Conservation (phyloP, 2,329 filamentous ascomycete genomes). For the Chaetomiaceae sp. region DNA sequence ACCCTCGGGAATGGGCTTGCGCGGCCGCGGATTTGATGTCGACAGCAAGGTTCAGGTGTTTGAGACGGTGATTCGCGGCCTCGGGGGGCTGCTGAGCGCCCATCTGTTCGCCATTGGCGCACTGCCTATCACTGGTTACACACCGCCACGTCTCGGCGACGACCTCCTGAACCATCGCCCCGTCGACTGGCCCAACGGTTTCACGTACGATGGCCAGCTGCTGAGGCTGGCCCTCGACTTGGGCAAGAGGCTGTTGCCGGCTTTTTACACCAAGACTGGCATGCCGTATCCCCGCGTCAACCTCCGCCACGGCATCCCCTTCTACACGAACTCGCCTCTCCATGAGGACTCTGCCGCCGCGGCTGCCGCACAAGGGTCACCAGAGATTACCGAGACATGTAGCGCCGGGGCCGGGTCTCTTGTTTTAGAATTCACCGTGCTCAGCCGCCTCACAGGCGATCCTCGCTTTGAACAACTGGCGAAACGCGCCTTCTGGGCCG, state of each 20-base stretch:
- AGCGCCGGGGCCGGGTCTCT: constrained; percentile 95
- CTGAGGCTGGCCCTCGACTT: constrained; percentile 85
- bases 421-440: constrained; percentile 84
- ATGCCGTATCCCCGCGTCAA: constrained; percentile 95
- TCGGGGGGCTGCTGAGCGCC: constrained; percentile 85
- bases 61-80: constrained; percentile 90
- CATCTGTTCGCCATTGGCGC: constrained; percentile 91
- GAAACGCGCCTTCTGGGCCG: constrained; percentile 92
- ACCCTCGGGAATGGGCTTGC: constrained; percentile 61
- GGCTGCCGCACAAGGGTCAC: constrained; percentile 35
- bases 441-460: constrained; percentile 85
- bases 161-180: constrained; percentile 45
- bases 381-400: constrained; percentile 91
- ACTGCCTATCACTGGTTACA: constrained; percentile 77
- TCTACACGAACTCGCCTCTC: constrained; percentile 81
- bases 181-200: constrained; percentile 69
- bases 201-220: constrained; percentile 84
- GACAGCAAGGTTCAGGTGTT: constrained; percentile 99
- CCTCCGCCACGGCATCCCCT: constrained; percentile 82
- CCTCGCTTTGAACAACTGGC: constrained; percentile 81
- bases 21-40: constrained; percentile 80
- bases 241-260: constrained; percentile 76
- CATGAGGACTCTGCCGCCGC: constrained; percentile 48
- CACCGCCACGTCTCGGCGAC: constrained; percentile 41
- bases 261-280: constrained; percentile 86